phyloP scores from a whole-genome alignment of 257 asterid genomes.

The Solanum piurae region DNA sequence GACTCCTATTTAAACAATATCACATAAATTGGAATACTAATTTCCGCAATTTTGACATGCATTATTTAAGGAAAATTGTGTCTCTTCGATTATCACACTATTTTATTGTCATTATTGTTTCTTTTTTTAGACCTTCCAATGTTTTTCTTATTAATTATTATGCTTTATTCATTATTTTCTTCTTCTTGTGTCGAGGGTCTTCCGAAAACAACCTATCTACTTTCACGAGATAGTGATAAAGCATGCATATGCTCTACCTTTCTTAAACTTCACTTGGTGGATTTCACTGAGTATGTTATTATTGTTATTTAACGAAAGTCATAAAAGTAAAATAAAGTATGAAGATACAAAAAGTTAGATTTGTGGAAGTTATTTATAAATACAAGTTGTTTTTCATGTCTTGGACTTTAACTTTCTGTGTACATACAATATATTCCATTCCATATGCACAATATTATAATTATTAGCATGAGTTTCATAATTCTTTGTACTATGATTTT shows the following conservation, averaged over 20 bases:
- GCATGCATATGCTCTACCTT: rapidly evolving
- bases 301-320: neutral
- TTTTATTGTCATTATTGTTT: no score
- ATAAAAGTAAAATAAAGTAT: neutral
- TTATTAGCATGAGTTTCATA: neutral
- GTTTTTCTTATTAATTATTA: neutral
- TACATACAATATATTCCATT: neutral
- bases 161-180: neutral
- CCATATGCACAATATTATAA: neutral
- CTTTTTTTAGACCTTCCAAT: neutral
- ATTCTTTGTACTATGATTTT: conserved; percentile 7
- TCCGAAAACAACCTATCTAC: rapidly evolving
- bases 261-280: rapidly evolving
- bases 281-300: neutral
- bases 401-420: neutral
- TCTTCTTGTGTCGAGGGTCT: neutral
- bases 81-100: neutral
- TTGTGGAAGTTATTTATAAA: neutral
- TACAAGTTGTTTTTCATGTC: neutral
- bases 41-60: neutral
- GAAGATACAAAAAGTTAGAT: conserved; percentile 2
- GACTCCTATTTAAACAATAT: neutral
- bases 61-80: neutral
- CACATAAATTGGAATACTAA: neutral
- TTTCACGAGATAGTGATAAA: rapidly evolving